Conservation (phyloP, 768 basidiomycete species). For the Calvatia gigantea region DNA sequence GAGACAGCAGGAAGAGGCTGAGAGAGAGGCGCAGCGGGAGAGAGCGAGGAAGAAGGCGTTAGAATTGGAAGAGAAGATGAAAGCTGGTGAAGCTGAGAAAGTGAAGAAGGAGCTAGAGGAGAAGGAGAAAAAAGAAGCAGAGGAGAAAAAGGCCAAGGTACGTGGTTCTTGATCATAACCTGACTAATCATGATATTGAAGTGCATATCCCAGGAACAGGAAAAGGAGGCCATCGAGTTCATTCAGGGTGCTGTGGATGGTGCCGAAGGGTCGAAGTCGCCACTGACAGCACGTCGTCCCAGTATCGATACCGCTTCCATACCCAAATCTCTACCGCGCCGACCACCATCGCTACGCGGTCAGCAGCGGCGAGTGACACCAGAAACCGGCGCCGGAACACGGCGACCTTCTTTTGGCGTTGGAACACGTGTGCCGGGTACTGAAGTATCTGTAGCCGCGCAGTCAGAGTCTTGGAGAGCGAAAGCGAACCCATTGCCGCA, state of each 20-base stretch:
- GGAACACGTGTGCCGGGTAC: slow-evolving; percentile 2
- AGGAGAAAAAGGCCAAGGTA: slow-evolving; percentile 11
- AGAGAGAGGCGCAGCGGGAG: slow-evolving; percentile 76
- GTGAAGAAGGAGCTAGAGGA: slow-evolving; percentile 21
- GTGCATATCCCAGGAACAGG: slow-evolving; percentile 18
- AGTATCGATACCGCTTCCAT: slow-evolving; percentile 8
- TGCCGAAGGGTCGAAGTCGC: slow-evolving; percentile 4
- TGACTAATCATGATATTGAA: not conserved
- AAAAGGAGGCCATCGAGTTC: slow-evolving; percentile 35
- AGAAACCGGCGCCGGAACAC: slow-evolving; percentile 19
- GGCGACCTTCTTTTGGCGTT: slow-evolving; percentile 10
- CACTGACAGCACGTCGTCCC: not conserved
- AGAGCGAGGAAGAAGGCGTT: slow-evolving; percentile 77
- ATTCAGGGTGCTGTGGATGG: slow-evolving; percentile 45
- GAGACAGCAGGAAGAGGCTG: slow-evolving; percentile 79
- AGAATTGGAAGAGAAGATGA: slow-evolving; percentile 69
- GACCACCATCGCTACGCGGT: slow-evolving; percentile 30
- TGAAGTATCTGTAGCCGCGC: slow-evolving; percentile 27
- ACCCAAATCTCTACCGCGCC: slow-evolving; percentile 20
- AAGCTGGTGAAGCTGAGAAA: slow-evolving; percentile 35
- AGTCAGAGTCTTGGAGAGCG: slow-evolving; percentile 66
- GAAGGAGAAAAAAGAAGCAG: slow-evolving; percentile 10
- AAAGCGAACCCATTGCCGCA: slow-evolving; percentile 34
- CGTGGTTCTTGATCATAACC: not conserved
- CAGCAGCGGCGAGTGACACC: slow-evolving; percentile 20